Base-by-base conservation (phyloP, 257 asterid genomes). In the Verbena officinalis region DNA sequence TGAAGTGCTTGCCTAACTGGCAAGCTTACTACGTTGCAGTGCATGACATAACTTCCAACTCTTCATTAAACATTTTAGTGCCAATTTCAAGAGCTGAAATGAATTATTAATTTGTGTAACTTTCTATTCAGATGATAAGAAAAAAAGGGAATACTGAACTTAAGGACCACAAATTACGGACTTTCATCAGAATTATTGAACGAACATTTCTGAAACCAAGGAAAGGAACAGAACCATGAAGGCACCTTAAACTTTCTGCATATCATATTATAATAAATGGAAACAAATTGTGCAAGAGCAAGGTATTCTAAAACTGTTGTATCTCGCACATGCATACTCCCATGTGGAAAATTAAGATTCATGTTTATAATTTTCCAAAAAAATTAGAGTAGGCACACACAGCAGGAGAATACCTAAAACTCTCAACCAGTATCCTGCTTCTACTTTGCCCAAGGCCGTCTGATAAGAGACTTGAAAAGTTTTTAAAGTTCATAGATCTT, bases 251-350 rank as follows among this genome's bases (percentile, higher is more conserved):
- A 58, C 8, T 49, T 38, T 43, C 69, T 43, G 11, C 11, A 36
- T 38, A 33, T 27, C 48, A 19, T 12, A 7, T 48, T 16, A 22
- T 14, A 52, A 51, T 21, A 57, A 69, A 21, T 14, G 19, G 1
- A 36, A 15, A 45, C 31, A 42, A 38, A 31, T 5, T 19, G n/a
- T 17, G 15, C 53, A 60, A 40, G 27, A n/a, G 40, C 62, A 53
- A 65, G 73, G 27, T 52, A 40, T 38, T 40, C 53, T 50, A 11
- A 34, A 58, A 15, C 38, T 55, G 51, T 31, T 27, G 24, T 39
- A 19, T 23, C 62, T 17, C 24, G 24, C 31, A 48, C 14, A 54
- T 40, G 50, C 38, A 50, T 27, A 38, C 42, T 55, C 65, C n/a
- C n/a, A 20, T 59, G 22, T 21, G 38, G 5, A 21, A 55, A 62